phyloP scores from a whole-genome alignment of 345 rosid genomes.

The Xanthoceras sorbifolium region DNA sequence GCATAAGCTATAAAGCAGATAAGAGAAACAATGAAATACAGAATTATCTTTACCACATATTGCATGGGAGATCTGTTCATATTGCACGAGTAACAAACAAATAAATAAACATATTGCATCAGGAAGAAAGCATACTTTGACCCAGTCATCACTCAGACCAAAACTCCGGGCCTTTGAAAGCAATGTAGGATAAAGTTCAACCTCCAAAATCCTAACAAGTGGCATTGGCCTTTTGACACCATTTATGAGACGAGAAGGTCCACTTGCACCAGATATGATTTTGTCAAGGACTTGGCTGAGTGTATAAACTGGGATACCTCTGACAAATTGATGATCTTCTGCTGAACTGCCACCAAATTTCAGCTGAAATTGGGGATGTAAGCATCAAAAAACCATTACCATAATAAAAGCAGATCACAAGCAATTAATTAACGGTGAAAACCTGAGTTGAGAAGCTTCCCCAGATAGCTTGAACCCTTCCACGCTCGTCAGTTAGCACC shows the following conservation, averaged over 20 bases:
- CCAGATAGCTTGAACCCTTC: conserved; percentile 92
- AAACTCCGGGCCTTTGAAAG: conserved; percentile 95
- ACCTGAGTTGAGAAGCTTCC: conserved; percentile 98
- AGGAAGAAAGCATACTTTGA: conserved; percentile 54
- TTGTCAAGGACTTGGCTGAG: conserved; percentile 78
- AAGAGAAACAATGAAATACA: background rate
- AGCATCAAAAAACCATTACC: conserved; percentile 21
- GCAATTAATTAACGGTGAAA: conserved; percentile 21
- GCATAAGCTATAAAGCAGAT: background rate
- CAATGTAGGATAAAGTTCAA: conserved; percentile 83
- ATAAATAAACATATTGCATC: background rate
- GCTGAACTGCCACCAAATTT: conserved; percentile 71
- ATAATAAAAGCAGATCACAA: conserved; percentile 13
- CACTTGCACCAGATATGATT: conserved; percentile 67
- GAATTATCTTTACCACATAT: no score
- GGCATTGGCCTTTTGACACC: conserved; percentile 89
- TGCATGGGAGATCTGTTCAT: background rate
- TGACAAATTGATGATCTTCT: conserved; percentile 88
- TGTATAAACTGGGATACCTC: conserved; percentile 79
- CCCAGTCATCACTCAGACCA: conserved; percentile 84
- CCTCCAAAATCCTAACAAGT: conserved; percentile 84
- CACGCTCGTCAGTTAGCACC: conserved; percentile 84
- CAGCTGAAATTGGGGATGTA: conserved; percentile 49
- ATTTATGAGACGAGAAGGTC: conserved; percentile 74
- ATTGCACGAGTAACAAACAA: background rate